Evolutionary conservation across 2,329 filamentous ascomycete species (phyloP).

Genomic region (Nemania diffusa): DNA sequence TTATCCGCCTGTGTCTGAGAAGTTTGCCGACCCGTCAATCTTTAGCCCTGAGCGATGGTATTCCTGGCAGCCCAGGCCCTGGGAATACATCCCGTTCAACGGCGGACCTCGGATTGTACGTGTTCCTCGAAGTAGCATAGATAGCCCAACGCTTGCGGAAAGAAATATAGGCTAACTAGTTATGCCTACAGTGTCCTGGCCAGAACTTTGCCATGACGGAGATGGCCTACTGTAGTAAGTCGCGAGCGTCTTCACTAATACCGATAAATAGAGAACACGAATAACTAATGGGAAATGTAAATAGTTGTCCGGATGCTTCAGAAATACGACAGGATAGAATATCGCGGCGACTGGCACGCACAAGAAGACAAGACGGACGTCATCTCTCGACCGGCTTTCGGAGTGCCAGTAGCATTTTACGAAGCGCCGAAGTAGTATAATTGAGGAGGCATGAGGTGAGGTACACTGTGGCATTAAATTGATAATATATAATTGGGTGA

Average conservation of each 20-base stretch:
- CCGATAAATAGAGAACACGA: not conserved
- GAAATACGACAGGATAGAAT: conserved; percentile 38
- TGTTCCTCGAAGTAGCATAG: not conserved
- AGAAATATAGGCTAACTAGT: conserved; percentile 11
- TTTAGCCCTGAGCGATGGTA: conserved; percentile 42
- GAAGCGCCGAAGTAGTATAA: conserved; percentile 20
- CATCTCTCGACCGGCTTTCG: conserved; percentile 33
- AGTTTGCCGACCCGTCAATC: conserved; percentile 35
- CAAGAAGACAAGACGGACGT: conserved; percentile 35
- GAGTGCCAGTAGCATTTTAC: conserved; percentile 36
- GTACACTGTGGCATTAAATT: not conserved
- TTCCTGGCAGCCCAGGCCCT: conserved; percentile 53
- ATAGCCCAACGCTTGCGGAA: not conserved
- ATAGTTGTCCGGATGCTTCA: conserved; percentile 38
- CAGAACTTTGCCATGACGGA: conserved; percentile 41
- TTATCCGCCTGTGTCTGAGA: conserved; percentile 34
- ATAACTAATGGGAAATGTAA: not conserved
- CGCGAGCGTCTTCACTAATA: not conserved
- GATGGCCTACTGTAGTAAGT: conserved; percentile 38
- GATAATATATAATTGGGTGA: conserved; percentile 10
- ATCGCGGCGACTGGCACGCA: conserved; percentile 39
- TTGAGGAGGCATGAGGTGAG: not conserved
- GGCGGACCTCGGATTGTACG: conserved; percentile 60
- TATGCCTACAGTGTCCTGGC: conserved; percentile 34
- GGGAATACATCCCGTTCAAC: conserved; percentile 67